A percentile compares a stretch with the other conserved stretches of the same genome.
These are phyloP conservation scores for Coemansia sp. DNA, from an alignment of 192 early-diverging fungal species.

Conservation along the genomic window DNA sequence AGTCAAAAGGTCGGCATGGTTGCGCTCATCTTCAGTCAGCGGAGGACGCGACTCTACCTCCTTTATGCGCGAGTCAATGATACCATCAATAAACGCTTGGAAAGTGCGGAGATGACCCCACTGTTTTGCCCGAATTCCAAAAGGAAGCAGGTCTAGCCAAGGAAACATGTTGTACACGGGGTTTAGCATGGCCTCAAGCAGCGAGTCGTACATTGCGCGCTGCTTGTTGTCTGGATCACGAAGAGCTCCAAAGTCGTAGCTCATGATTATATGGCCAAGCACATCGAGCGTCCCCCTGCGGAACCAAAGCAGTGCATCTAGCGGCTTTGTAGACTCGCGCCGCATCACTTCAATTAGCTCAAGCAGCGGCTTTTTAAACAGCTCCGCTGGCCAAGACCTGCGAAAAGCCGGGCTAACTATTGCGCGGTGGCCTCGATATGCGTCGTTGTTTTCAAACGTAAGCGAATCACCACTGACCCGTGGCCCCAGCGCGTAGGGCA, in stretches of 20 bases:
- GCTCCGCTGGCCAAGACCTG: conserved; percentile 44
- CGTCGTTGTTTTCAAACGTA: conserved; percentile 48
- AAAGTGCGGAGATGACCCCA: conserved; percentile 47
- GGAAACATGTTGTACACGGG: conserved; percentile 58
- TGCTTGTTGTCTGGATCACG: conserved; percentile 48
- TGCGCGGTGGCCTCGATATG: conserved; percentile 51
- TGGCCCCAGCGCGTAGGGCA: conserved; percentile 51
- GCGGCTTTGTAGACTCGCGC: conserved; percentile 29
- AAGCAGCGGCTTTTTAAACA: conserved; percentile 41
- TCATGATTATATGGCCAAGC: conserved; percentile 59
- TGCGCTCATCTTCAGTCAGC: conserved; percentile 49
- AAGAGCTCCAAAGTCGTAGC: conserved; percentile 57
- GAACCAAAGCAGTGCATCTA: conserved; percentile 45
- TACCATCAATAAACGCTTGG: conserved; percentile 50
- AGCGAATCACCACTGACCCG: conserved; percentile 47
- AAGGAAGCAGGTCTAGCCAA: conserved; percentile 52
- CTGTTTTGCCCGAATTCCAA: conserved; percentile 43
- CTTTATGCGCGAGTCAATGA: conserved; percentile 36
- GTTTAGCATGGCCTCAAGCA: conserved; percentile 51
- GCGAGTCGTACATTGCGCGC: conserved; percentile 50
- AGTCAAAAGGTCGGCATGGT: conserved; percentile 57
- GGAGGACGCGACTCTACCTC: conserved; percentile 36
- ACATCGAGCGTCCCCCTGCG: conserved; percentile 60
- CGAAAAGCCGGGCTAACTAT: conserved; percentile 56
- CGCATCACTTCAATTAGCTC: conserved; percentile 51